A percentile compares a stretch with the other conserved stretches of the same genome.
Evolutionary conservation across 495 filamentous ascomycete genomes (phyloP).

Genomic region (Oidiodendron maius): DNA sequence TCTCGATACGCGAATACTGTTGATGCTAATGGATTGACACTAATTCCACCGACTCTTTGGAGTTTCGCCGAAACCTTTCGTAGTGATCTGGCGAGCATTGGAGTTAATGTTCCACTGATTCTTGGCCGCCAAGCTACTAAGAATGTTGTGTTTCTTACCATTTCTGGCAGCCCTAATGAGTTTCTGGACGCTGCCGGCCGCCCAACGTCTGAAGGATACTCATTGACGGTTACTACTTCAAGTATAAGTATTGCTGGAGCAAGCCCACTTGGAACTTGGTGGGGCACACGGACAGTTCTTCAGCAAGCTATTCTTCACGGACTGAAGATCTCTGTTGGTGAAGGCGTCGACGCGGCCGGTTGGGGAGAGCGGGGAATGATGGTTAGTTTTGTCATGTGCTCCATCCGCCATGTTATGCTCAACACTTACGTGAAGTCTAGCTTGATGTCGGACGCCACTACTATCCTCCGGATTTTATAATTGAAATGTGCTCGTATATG

Average conservation of each 20-base stretch:
- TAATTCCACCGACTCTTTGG: slow-evolving; percentile 40
- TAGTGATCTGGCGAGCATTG: slow-evolving; percentile 29
- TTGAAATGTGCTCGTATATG: slow-evolving; percentile 45
- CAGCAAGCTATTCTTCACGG: slow-evolving; percentile 37
- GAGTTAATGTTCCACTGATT: slow-evolving; percentile 20
- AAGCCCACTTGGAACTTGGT: slow-evolving; percentile 45
- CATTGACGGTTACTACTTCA: slow-evolving; percentile 28
- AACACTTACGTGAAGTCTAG: slow-evolving; percentile 28
- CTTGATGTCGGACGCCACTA: slow-evolving; percentile 45
- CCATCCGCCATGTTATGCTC: background rate
- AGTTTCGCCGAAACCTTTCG: slow-evolving; percentile 38
- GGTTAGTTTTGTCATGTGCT: slow-evolving; percentile 5
- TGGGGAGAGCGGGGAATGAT: slow-evolving; percentile 36
- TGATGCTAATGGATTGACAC: slow-evolving; percentile 36
- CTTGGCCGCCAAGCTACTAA: slow-evolving; percentile 12
- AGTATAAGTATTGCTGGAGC: slow-evolving; percentile 41
- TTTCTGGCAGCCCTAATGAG: slow-evolving; percentile 30
- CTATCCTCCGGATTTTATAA: slow-evolving; percentile 44
- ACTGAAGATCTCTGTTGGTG: slow-evolving; percentile 29
- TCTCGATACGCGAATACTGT: slow-evolving; percentile 28
- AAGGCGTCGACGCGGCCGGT: slow-evolving; percentile 37
- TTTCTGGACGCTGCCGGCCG: slow-evolving; percentile 36
- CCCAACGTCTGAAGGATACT: slow-evolving; percentile 41
- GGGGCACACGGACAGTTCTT: slow-evolving; percentile 44
- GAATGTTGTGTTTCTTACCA: slow-evolving; percentile 37